Conservation (phyloP, 169 alveolate genomes). For the Cryptosporidium felis region DNA sequence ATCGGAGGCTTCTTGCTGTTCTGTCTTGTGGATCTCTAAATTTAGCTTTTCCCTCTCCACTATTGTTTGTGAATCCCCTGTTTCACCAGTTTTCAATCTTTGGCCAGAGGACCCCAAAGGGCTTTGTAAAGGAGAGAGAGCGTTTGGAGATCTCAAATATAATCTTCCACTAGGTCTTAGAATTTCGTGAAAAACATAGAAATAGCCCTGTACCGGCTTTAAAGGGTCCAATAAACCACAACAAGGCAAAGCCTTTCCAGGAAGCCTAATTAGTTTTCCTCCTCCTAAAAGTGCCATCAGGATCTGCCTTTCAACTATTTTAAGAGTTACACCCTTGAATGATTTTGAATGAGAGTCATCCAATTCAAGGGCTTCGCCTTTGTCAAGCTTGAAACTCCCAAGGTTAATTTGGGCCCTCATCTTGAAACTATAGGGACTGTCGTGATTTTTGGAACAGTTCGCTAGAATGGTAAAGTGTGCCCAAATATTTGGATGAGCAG, state of each 20-base stretch:
- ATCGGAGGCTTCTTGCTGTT: constrained; percentile 37
- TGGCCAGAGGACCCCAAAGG: constrained; percentile 49
- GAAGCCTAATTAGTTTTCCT: constrained; percentile 42
- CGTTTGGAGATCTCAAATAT: constrained; percentile 33
- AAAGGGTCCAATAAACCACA: constrained; percentile 64
- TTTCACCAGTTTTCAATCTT: background rate
- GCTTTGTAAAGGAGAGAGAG: constrained; percentile 52
- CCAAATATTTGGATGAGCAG: constrained; percentile 64
- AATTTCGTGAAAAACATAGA: constrained; percentile 64
- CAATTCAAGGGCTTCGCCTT: background rate
- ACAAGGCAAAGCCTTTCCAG: constrained; percentile 52
- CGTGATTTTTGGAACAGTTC: background rate
- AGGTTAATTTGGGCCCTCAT: constrained; percentile 4
- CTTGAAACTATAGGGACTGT: background rate
- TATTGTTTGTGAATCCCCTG: background rate
- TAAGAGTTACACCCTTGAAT: constrained; percentile 33
- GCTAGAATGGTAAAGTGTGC: constrained; percentile 2
- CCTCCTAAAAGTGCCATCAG: constrained; percentile 65
- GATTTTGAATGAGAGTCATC: constrained; percentile 8
- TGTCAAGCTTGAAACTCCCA: background rate
- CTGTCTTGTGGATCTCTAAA: constrained; percentile 8
- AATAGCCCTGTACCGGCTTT: constrained; percentile 58
- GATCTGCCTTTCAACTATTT: constrained; percentile 59
- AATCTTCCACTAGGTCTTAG: constrained; percentile 70
- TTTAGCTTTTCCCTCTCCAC: background rate